Percentiles rank a stretch among this genome's conserved stretches.
phyloP scores from a whole-genome alignment of 495 filamentous ascomycete genomes.

The Apodospora peruviana region DNA sequence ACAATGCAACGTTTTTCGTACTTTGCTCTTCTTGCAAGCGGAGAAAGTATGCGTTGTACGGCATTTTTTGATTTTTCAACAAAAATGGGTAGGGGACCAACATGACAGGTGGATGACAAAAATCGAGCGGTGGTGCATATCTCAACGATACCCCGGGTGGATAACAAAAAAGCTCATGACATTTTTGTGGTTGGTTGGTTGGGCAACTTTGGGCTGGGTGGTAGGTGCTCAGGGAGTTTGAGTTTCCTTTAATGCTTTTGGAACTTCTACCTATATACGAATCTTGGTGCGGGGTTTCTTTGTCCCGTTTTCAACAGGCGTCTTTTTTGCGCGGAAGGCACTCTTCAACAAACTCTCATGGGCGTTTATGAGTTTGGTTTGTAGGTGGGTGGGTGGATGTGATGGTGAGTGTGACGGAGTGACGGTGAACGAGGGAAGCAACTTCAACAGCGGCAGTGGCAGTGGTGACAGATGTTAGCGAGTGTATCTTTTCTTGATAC shows the following conservation, averaged over 20 bases:
- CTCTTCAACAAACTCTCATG: no score
- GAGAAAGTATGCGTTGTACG: conserved; percentile 1
- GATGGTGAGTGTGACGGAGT: no score
- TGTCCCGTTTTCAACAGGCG: background rate
- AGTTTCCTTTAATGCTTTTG: background rate
- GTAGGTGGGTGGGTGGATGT: no score
- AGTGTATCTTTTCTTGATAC: no score
- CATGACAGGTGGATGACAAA: background rate
- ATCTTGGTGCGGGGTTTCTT: background rate
- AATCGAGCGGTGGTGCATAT: conserved; percentile 23
- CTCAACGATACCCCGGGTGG: conserved; percentile 33
- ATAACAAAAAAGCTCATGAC: background rate
- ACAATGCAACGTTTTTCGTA: no score
- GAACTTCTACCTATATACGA: background rate
- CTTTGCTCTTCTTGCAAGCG: background rate
- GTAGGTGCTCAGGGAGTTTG: background rate
- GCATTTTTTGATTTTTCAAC: conserved; percentile 28
- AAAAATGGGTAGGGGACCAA: conserved; percentile 16
- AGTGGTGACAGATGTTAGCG: no score
- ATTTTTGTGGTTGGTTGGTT: background rate
- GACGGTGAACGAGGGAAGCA: no score
- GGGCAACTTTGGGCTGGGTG: background rate
- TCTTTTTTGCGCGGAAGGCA: no score
- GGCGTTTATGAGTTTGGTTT: no score
- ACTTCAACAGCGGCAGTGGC: no score